A percentile compares a stretch with the other conserved stretches of the same genome.
These are phyloP conservation scores for Phytophthora hybrid DNA, from an alignment of 352 stramenopile species.

Conservation along the genomic window DNA sequence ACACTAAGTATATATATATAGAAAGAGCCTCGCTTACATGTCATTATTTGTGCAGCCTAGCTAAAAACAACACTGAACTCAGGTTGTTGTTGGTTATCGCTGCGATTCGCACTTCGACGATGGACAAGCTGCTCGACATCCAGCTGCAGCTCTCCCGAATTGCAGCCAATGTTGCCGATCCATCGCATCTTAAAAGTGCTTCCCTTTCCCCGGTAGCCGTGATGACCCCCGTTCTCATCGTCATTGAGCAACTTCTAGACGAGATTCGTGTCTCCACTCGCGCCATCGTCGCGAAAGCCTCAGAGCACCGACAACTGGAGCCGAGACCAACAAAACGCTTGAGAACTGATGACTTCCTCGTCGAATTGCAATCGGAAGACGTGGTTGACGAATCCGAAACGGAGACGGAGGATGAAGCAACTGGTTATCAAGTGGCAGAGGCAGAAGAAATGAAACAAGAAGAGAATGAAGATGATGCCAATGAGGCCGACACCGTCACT, in stretches of 20 bases:
- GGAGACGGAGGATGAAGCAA: constrained; percentile 2
- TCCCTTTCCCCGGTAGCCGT: background rate
- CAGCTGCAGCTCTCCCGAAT: background rate
- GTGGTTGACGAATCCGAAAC: background rate
- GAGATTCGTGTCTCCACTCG: background rate
- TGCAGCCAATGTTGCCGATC: background rate
- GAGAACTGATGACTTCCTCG: background rate
- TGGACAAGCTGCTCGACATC: background rate
- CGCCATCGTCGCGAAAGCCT: background rate
- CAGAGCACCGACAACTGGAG: background rate
- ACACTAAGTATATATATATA: too few species aligned
- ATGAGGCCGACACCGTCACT: background rate
- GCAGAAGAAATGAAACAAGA: background rate
- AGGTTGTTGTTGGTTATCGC: too few species aligned
- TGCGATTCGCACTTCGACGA: background rate
- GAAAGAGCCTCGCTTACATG: too few species aligned
- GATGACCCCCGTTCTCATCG: constrained; percentile 6
- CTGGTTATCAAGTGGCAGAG: background rate
- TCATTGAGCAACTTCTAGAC: constrained; percentile 5
- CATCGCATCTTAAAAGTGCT: background rate
- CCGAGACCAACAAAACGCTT: background rate
- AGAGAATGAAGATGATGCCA: background rate
- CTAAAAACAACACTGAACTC: background rate
- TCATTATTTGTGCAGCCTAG: too few species aligned
- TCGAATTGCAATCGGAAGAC: background rate